Conservation (phyloP, 225 moss, liverwort and hornwort genomes). For the Thuidium tamariscinum region DNA sequence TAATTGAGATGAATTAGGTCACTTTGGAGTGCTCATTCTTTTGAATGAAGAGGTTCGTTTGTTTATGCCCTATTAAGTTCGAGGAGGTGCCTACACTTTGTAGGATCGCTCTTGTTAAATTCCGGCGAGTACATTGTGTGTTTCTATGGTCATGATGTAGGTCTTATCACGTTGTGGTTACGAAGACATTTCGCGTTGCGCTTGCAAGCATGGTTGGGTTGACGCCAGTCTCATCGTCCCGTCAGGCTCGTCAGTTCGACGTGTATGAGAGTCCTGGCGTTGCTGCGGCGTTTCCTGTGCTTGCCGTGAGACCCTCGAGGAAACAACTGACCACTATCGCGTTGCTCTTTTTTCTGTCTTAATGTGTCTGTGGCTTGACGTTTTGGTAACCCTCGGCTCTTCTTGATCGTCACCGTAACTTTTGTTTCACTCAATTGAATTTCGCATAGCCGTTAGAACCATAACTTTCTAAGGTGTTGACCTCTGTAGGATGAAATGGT, state of each 20-base stretch:
- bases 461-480: neutral
- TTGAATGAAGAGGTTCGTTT: too few relatives aligned
- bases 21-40: neutral
- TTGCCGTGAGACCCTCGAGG: slow-evolving; percentile 5
- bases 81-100: neutral
- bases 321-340: neutral
- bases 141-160: neutral
- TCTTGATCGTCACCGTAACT: neutral
- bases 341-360: slow-evolving; percentile 6
- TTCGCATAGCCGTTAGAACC: neutral
- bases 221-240: neutral
- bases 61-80: neutral
- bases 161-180: neutral
- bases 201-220: neutral
- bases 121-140: neutral
- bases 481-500: slow-evolving; percentile 17
- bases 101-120: neutral
- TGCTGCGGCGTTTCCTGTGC: slow-evolving; percentile 1
- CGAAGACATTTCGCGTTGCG: neutral
- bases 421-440: neutral
- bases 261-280: slow-evolving; percentile 9
- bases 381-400: neutral
- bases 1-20: neutral
- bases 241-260: slow-evolving; percentile 8
- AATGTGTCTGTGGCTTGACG: slow-evolving; percentile 1